A percentile compares a stretch with the other conserved stretches of the same genome.
Conservation (phyloP, 1,139 yeast genomes). For the Geotrichum europaeum region DNA sequence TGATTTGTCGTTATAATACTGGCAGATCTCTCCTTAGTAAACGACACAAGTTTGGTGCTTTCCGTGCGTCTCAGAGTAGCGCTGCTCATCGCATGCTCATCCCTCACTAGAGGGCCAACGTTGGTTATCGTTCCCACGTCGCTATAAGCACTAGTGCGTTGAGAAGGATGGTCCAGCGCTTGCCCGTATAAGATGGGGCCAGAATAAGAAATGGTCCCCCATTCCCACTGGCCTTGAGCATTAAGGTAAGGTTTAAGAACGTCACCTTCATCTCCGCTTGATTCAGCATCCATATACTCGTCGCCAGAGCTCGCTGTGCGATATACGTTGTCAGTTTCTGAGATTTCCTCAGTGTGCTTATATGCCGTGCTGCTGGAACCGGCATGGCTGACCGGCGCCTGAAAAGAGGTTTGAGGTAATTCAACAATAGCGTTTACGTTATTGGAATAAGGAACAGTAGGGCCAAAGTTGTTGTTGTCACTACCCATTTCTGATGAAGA, state of each 20-base stretch:
- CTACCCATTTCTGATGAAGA: slow-evolving; percentile 16
- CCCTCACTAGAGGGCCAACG: neutral
- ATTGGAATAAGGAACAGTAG: slow-evolving; percentile 13
- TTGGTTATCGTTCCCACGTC: slow-evolving; percentile 8
- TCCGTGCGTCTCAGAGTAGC: neutral
- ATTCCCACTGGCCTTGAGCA: slow-evolving; percentile 33
- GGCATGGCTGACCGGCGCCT: neutral
- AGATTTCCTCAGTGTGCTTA: slow-evolving; percentile 6
- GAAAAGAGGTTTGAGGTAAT: neutral
- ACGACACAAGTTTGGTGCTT: slow-evolving; percentile 8
- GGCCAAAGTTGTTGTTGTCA: slow-evolving; percentile 4
- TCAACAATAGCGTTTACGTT: slow-evolving; percentile 10
- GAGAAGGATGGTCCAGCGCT: slow-evolving; percentile 8
- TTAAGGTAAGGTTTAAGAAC: slow-evolving; percentile 31
- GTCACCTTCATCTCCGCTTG: slow-evolving; percentile 21
- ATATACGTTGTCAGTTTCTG: slow-evolving; percentile 16
- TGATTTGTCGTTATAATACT: neutral
- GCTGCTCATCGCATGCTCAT: neutral
- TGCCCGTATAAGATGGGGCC: slow-evolving; percentile 12
- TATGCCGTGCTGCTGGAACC: neutral
- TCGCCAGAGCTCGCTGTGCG: slow-evolving; percentile 27
- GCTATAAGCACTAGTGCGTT: slow-evolving; percentile 12
- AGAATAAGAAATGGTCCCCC: slow-evolving; percentile 25
- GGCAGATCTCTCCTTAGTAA: slow-evolving; percentile 8
- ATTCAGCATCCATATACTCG: slow-evolving; percentile 17